Conservation (phyloP, 768 basidiomycete species). For the Lentinula raphanica region DNA sequence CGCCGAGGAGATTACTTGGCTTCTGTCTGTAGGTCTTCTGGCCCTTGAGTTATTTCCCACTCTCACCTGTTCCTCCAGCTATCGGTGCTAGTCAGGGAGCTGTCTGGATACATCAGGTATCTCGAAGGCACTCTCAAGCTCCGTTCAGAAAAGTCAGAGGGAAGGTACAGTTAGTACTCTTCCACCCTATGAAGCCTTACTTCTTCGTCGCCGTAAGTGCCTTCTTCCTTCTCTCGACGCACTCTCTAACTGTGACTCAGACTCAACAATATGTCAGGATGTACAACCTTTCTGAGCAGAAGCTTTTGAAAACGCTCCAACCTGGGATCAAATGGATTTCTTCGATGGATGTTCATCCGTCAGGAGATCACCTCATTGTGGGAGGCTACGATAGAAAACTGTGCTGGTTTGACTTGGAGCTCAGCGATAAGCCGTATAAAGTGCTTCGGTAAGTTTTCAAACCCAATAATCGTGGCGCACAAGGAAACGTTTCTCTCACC, state of each 20-base stretch:
- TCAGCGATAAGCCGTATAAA: slow-evolving; percentile 96
- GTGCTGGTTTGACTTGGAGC: slow-evolving; percentile 98
- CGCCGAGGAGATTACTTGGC: slow-evolving; percentile 92
- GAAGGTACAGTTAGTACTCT: slow-evolving; percentile 81
- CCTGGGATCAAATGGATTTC: slow-evolving; percentile 99
- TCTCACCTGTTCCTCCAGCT: slow-evolving; percentile 35
- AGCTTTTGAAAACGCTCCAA: slow-evolving; percentile 85
- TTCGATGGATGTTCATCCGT: slow-evolving; percentile 93
- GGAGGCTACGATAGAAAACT: slow-evolving; percentile 97
- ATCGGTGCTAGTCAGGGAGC: slow-evolving; percentile 68
- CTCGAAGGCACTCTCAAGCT: slow-evolving; percentile 91
- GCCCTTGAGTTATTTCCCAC: slow-evolving; percentile 9
- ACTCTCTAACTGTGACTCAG: slow-evolving; percentile 32
- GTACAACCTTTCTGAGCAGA: slow-evolving; percentile 93
- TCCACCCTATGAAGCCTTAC: slow-evolving; percentile 92
- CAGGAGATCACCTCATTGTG: slow-evolving; percentile 93
- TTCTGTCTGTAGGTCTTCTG: slow-evolving; percentile 73
- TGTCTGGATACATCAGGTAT: slow-evolving; percentile 95
- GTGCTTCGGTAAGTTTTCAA: slow-evolving; percentile 65
- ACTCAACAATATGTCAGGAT: slow-evolving; percentile 95
- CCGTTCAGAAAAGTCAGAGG: slow-evolving; percentile 97
- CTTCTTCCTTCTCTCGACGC: neutral
- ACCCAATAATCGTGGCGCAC: slow-evolving; percentile 8
- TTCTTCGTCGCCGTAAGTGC: slow-evolving; percentile 92
- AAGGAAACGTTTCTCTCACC: neutral